Evolutionary conservation across 2,329 filamentous ascomycete species (phyloP), one percentile per base, ranked within the genome.

Genomic region (Cordyceps pruinosa): DNA sequence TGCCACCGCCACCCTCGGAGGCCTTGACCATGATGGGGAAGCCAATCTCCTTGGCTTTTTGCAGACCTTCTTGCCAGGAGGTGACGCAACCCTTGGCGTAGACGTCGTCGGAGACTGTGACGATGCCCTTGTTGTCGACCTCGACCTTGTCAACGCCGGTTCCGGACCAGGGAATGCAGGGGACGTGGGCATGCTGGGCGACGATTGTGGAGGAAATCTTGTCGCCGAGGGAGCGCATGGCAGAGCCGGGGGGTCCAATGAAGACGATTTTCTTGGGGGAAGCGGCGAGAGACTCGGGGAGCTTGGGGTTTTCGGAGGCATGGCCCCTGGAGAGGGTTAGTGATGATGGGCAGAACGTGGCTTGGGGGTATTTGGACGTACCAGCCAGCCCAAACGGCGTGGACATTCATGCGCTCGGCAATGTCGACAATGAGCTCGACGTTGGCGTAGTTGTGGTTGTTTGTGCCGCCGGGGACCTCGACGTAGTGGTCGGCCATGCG

Each of bases 381-480:
- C 92, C 94, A 99, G 81, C 94, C 94, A 66, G 94, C 94, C 94
- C 94, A 99, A 17, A 99, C 94, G 59, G 94, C 94, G 70, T 99
- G 94, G 60, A 99, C 94, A 67, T 93, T 85, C 91, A 97, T 97
- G 61, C 94, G 90, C 81, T 99, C 94, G 26, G 94, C 94, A 71
- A 99, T 86, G 78, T 99, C 94, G 64, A 99, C 94, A 74, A 99
- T 99, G 71, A 99, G 82, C 78, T 99, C 94, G 60, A 99, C 94
- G 72, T 99, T 99, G 77, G 94, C 94, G 76, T 99, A 99, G 77
- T 99, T 99, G 86, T 99, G 96, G 83, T 99, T 99, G 80, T 99
- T 99, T 61, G 94, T 99, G 70, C 94, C 94, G 69, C 94, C 94
- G 34, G 94, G 94, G 61, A 99, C 93, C 77, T 99, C 94, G 66